These are phyloP conservation scores for Lignosus rhinocerotis DNA, from an alignment of 1,284 basidiomycete species.

Conservation along the genomic window DNA sequence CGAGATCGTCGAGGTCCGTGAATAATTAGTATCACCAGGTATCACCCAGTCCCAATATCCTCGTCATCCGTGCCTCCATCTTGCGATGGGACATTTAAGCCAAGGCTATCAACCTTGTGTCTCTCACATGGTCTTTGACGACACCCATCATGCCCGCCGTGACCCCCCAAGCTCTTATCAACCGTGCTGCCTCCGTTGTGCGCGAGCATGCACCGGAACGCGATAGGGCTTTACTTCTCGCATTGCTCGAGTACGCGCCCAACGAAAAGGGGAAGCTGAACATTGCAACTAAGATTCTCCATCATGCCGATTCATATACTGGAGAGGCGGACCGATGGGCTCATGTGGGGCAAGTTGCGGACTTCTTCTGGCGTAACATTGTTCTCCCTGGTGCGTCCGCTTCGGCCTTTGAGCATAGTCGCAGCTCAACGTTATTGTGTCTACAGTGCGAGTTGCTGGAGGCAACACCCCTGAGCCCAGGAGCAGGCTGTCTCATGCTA, in stretches of 20 bases:
- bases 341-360: slow-evolving; percentile 13
- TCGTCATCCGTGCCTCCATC: slow-evolving; percentile 8
- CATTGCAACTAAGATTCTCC: slow-evolving; percentile 16
- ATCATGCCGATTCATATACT: slow-evolving; percentile 10
- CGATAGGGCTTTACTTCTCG: slow-evolving; percentile 17
- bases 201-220: slow-evolving; percentile 10
- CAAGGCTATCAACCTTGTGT: background rate
- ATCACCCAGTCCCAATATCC: background rate
- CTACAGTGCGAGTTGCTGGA: slow-evolving; percentile 18
- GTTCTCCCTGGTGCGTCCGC: slow-evolving; percentile 13
- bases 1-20: background rate
- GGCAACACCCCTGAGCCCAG: slow-evolving; percentile 19
- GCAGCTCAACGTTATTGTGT: background rate
- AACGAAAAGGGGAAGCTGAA: slow-evolving; percentile 11
- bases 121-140: background rate
- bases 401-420: too few species aligned
- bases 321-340: slow-evolving; percentile 1
- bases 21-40: too few species aligned
- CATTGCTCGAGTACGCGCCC: slow-evolving; percentile 15
- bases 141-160: slow-evolving; percentile 12
- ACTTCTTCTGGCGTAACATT: slow-evolving; percentile 22
- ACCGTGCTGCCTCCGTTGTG: slow-evolving; percentile 8
- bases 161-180: background rate
- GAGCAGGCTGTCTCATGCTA: slow-evolving; percentile 10
- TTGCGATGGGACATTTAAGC: background rate